A percentile compares a stretch with the other conserved stretches of the same genome.
phyloP scores from a whole-genome alignment of 2,329 filamentous ascomycete genomes.

The Moelleriella libera region DNA sequence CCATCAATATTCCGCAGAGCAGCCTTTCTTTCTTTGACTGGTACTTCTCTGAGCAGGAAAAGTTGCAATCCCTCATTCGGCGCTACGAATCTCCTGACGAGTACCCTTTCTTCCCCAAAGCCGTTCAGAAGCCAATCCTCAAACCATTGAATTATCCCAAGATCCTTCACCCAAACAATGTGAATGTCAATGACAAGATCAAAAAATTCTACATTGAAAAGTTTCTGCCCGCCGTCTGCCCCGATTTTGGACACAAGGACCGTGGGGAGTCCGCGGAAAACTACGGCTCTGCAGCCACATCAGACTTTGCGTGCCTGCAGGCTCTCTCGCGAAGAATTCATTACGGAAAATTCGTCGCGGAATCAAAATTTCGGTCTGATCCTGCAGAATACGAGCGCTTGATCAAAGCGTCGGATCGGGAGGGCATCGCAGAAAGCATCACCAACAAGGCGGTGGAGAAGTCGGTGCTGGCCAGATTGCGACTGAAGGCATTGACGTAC shows the following conservation, averaged over 20 bases:
- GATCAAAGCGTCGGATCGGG: slow-evolving; percentile 67
- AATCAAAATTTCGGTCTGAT: slow-evolving; percentile 83
- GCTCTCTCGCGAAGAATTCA: slow-evolving; percentile 83
- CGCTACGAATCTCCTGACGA: slow-evolving; percentile 95
- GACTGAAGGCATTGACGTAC: slow-evolving; percentile 85
- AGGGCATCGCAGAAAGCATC: slow-evolving; percentile 78
- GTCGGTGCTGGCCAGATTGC: slow-evolving; percentile 76
- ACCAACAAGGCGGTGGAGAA: slow-evolving; percentile 81
- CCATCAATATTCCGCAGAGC: slow-evolving; percentile 62
- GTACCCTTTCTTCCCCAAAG: slow-evolving; percentile 87
- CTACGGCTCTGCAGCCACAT: slow-evolving; percentile 84
- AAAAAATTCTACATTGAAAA: slow-evolving; percentile 71
- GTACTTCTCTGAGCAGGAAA: slow-evolving; percentile 82
- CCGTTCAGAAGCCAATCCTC: slow-evolving; percentile 68
- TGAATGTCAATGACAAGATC: slow-evolving; percentile 81
- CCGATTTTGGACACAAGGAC: slow-evolving; percentile 63
- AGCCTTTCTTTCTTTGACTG: slow-evolving; percentile 82
- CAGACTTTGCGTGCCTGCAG: slow-evolving; percentile 82
- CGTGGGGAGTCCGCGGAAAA: slow-evolving; percentile 82
- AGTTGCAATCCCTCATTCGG: slow-evolving; percentile 80
- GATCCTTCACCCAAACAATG: slow-evolving; percentile 76
- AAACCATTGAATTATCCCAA: slow-evolving; percentile 75
- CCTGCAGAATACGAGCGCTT: slow-evolving; percentile 65
- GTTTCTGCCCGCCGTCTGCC: slow-evolving; percentile 74
- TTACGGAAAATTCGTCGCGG: slow-evolving; percentile 96